phyloP scores from a whole-genome alignment of 1,284 basidiomycete genomes.

The Leccinum insigne region DNA sequence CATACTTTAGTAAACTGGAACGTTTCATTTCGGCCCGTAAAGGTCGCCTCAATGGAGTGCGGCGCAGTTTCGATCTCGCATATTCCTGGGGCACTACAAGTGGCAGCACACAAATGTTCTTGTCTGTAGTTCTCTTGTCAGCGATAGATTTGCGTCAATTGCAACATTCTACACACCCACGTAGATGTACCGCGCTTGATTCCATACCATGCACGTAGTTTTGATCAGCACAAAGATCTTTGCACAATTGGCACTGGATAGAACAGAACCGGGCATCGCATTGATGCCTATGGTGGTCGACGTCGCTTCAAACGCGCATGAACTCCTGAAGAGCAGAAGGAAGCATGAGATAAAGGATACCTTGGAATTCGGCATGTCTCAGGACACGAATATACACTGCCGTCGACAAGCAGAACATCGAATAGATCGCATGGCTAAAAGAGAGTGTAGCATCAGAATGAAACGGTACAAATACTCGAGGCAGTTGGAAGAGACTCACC shows the following conservation, averaged over 20 bases:
- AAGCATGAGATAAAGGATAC: constrained; percentile 25
- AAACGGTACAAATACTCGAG: background rate
- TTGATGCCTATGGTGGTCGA: constrained; percentile 48
- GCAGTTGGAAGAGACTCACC: constrained; percentile 31
- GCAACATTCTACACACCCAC: constrained; percentile 46
- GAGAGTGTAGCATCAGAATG: background rate
- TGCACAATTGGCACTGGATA: constrained; percentile 53
- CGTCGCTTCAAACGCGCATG: constrained; percentile 34
- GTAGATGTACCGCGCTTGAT: constrained; percentile 47
- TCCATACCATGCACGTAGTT: constrained; percentile 57
- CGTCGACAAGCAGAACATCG: constrained; percentile 32
- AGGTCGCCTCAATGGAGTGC: constrained; percentile 57
- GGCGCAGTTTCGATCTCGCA: constrained; percentile 60
- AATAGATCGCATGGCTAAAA: constrained; percentile 47
- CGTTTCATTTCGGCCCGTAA: constrained; percentile 45
- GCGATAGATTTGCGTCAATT: background rate
- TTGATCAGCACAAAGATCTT: constrained; percentile 45
- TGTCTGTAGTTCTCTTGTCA: constrained; percentile 36
- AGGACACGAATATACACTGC: constrained; percentile 40
- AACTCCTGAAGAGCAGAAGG: background rate
- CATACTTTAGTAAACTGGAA: constrained; percentile 52
- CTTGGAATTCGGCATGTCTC: constrained; percentile 45
- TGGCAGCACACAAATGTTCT: constrained; percentile 46
- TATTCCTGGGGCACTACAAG: constrained; percentile 47
- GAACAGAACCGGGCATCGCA: constrained; percentile 54